These are phyloP conservation scores for Melaleuca alternifolia DNA, from an alignment of 345 rosid species.

Conservation along the genomic window DNA sequence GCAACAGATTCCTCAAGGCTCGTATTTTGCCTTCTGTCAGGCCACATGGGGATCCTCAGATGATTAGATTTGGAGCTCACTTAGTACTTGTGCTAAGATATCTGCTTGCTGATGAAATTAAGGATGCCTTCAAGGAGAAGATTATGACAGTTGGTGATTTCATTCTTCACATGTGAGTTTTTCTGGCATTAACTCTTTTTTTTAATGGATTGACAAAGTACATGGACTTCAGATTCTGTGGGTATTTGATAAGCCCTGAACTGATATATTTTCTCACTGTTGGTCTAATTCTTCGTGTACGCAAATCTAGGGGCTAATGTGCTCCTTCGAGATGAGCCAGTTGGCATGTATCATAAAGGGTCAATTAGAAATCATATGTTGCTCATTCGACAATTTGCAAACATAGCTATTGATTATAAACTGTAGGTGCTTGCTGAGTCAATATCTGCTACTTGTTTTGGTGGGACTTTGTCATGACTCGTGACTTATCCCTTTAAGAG, in stretches of 20 bases:
- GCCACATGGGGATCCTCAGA: slow-evolving; percentile 95
- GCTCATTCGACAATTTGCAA: neutral
- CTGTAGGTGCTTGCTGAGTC: neutral
- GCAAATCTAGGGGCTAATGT: neutral
- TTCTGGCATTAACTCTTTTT: neutral
- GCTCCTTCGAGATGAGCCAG: neutral
- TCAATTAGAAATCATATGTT: neutral
- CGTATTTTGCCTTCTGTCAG: slow-evolving; percentile 17
- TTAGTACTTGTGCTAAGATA: slow-evolving; percentile 84
- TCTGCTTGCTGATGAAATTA: slow-evolving; percentile 62
- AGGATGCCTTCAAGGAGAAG: slow-evolving; percentile 68
- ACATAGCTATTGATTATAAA: neutral
- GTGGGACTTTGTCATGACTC: neutral
- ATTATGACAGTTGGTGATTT: slow-evolving; percentile 85
- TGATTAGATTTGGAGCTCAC: slow-evolving; percentile 96
- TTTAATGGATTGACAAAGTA: neutral
- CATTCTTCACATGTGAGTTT: slow-evolving; percentile 77
- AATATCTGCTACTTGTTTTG: neutral
- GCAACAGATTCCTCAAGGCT: neutral
- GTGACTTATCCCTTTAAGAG: neutral
- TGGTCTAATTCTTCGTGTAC: neutral
- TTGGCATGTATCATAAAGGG: neutral
- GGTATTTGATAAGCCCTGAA: neutral
- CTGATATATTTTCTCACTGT: neutral
- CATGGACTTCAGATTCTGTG: neutral